These are phyloP conservation scores for Echria macrotheca DNA, from an alignment of 495 filamentous ascomycete genomes.

Conservation along the genomic window DNA sequence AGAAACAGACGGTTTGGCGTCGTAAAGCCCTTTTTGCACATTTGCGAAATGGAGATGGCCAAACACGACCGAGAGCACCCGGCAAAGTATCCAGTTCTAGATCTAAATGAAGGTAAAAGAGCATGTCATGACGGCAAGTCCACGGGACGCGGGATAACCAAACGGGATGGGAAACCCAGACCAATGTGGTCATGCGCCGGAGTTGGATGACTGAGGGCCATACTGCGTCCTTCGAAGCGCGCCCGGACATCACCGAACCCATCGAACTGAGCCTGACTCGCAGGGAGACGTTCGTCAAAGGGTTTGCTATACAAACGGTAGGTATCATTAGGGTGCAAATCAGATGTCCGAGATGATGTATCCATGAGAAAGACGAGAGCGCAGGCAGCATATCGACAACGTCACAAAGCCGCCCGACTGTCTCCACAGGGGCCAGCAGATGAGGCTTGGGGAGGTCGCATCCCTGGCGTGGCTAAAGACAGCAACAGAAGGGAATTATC, in stretches of 20 bases:
- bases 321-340: too few relatives aligned
- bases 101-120: not conserved
- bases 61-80: too few relatives aligned
- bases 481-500: too few relatives aligned
- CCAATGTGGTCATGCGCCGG: constrained; percentile 5
- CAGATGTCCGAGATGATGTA: too few relatives aligned
- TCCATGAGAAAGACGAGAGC: too few relatives aligned
- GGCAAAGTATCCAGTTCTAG: too few relatives aligned
- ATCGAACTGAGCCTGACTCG: too few relatives aligned
- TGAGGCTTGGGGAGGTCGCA: not conserved
- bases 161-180: not conserved
- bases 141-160: not conserved
- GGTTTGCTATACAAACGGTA: too few relatives aligned
- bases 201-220: too few relatives aligned
- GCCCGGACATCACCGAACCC: constrained; percentile 15
- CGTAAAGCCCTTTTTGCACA: not conserved
- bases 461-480: not conserved
- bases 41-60: not conserved
- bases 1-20: not conserved
- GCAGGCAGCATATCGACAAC: constrained; percentile 35
- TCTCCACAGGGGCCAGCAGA: constrained; percentile 6
- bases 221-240: not conserved
- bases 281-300: too few relatives aligned
- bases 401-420: constrained; percentile 26
- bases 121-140: not conserved